A percentile compares a stretch with the other conserved stretches of the same genome.
Evolutionary conservation across 1,284 basidiomycete species (phyloP).

Genomic region (Polyporus tsugae): DNA sequence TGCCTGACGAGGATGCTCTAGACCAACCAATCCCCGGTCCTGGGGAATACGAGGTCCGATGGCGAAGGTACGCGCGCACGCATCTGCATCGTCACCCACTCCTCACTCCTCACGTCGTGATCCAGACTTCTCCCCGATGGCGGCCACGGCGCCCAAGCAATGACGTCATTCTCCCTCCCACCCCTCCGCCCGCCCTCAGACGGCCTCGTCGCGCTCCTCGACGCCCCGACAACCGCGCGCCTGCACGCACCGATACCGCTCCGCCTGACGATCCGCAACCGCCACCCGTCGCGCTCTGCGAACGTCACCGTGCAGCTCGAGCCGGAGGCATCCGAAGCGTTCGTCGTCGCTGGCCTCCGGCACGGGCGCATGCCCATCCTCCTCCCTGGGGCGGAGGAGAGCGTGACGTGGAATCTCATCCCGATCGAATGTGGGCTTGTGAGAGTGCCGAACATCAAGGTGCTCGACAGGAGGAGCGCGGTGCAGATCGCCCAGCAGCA

Average conservation of each 20-base stretch:
- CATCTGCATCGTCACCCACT: neutral
- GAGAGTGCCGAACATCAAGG: conserved; percentile 62
- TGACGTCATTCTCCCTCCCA: conserved; percentile 65
- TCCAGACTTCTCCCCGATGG: conserved; percentile 54
- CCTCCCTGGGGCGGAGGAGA: conserved; percentile 73
- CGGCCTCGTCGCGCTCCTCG: conserved; percentile 68
- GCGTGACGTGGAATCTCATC: conserved; percentile 69
- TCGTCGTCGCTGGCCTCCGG: conserved; percentile 77
- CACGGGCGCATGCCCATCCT: conserved; percentile 70
- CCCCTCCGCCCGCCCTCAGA: conserved; percentile 63
- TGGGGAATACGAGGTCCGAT: conserved; percentile 67
- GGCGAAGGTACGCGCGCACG: conserved; percentile 64
- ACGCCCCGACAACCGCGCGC: conserved; percentile 63
- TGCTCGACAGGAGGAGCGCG: conserved; percentile 60
- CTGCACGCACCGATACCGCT: conserved; percentile 69
- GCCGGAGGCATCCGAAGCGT: conserved; percentile 66
- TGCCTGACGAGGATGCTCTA: conserved; percentile 51
- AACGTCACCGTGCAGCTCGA: conserved; percentile 75
- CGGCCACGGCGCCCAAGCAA: conserved; percentile 51
- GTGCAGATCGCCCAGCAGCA: conserved; percentile 22
- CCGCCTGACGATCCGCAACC: conserved; percentile 69
- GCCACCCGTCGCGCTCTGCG: conserved; percentile 66
- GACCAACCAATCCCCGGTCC: conserved; percentile 53
- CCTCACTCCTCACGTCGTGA: neutral
- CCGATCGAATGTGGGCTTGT: conserved; percentile 77